Conservation (phyloP, 257 asterid species). For the Penstemon newberryi region DNA sequence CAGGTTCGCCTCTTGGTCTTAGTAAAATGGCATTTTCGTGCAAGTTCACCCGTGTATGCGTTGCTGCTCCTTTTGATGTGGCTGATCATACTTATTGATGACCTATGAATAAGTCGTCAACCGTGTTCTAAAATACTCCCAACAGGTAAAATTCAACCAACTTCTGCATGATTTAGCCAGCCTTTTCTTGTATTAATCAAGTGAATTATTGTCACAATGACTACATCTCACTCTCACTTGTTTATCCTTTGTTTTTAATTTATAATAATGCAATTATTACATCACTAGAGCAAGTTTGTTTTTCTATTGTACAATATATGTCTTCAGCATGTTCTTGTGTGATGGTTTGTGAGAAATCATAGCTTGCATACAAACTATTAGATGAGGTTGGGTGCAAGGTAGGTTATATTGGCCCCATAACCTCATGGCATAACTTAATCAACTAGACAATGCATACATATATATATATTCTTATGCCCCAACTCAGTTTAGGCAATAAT, state of each 20-base stretch:
- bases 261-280: not conserved
- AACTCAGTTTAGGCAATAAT: not conserved
- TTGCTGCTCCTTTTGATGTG: too few relatives aligned
- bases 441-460: constrained; percentile 1
- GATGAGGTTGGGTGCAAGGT: constrained; percentile 7
- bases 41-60: too few relatives aligned
- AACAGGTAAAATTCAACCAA: not conserved
- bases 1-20: too few relatives aligned
- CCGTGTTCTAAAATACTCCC: too few relatives aligned
- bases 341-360: constrained; percentile 11
- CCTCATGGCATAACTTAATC: constrained; percentile 18
- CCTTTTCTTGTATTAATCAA: not conserved
- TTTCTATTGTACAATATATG: not conserved
- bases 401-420: constrained; percentile 20
- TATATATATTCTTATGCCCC: constrained; percentile 20
- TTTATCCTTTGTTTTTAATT: not conserved
- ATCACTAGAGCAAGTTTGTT: not conserved
- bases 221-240: not conserved
- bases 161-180: constrained; percentile 8
- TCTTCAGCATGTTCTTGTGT: constrained; percentile 15
- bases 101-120: too few relatives aligned
- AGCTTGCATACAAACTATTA: constrained; percentile 19
- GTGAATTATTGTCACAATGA: not conserved
- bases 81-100: too few relatives aligned
- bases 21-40: too few relatives aligned